Base-by-base conservation (phyloP, 345 rosid genomes). In the Aurinia saxatilis region DNA sequence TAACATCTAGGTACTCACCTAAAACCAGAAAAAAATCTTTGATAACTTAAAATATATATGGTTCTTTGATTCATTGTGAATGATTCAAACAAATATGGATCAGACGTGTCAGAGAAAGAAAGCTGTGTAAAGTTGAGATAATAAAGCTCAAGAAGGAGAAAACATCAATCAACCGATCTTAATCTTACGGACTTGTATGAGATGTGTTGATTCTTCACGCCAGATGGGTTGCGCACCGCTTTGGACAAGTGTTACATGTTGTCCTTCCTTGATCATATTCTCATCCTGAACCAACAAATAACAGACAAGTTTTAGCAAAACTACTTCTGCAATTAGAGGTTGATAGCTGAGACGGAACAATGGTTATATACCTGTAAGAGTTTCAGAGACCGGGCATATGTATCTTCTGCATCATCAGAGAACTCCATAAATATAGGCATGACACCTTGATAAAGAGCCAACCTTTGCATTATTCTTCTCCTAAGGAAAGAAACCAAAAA, bases 201-300 rank as follows among this genome's bases (percentile, higher is more conserved):
- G 88, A 71, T 89, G 97, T 65, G 95, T 84, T 63, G 97, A 87
- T 75, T 93, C 95, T 63, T 37, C 75, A 55, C 97, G 96, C 97
- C 99, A 93, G 57, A 89, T 89, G 11, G 99, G 95, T 48, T 87
- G 99, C 0, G 97, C 84, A 8, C 99, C 99, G 30, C 97, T 93
- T 67, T 89, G 97, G 41, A 93, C 99, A 50, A 93, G 91, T 16
- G 95, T 93, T 17, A 93, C 85, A 15, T 77, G 48, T 53, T 82
- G 80, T 54, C 95, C 99, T 65, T 81, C 81, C 69, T 63, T 71
- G 71, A 90, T 62, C 72, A 87, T 75, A 51, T 81, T 70, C 69
- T 88, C 83, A 36, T 74, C 77, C 98, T 91, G 72, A 15, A 21
- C n/a, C n/a, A n/a, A 53, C 19, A 36, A 8, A 27, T 12, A 77